A percentile compares a stretch with the other conserved stretches of the same genome.
Conservation (phyloP, 2,329 filamentous ascomycete genomes). For the Xylariales sp. region DNA sequence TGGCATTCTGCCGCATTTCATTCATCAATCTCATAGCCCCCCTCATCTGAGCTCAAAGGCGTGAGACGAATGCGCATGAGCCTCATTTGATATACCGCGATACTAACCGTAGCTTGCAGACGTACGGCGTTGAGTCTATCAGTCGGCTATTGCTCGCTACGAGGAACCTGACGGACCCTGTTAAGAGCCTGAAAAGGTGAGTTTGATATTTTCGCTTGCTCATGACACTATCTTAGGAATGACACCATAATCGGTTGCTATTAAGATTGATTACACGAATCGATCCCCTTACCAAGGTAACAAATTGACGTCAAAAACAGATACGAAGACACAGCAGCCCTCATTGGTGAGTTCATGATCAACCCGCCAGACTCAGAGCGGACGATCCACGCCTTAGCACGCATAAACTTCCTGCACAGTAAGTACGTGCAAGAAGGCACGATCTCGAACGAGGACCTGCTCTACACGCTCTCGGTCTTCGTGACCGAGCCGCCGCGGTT, state of each 20-base stretch:
- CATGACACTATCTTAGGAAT: neutral
- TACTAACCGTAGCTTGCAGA: conserved; percentile 38
- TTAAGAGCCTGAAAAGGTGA: conserved; percentile 49
- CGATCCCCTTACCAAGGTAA: neutral
- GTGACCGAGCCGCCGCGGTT: conserved; percentile 73
- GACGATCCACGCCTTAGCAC: conserved; percentile 51
- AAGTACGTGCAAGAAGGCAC: conserved; percentile 50
- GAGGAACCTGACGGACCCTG: conserved; percentile 49
- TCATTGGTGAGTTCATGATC: conserved; percentile 49
- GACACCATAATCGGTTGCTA: neutral
- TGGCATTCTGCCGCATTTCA: neutral
- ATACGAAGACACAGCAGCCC: conserved; percentile 49
- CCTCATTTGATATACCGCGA: neutral
- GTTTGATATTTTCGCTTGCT: conserved; percentile 6
- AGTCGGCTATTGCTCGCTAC: conserved; percentile 48
- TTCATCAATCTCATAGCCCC: neutral
- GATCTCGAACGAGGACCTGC: conserved; percentile 53
- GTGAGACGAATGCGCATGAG: neutral
- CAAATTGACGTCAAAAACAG: conserved; percentile 30
- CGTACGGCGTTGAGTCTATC: conserved; percentile 50
- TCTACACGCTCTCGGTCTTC: conserved; percentile 65
- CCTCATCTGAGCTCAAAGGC: neutral
- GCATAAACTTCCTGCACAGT: conserved; percentile 56
- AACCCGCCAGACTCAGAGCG: conserved; percentile 53
- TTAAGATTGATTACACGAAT: neutral